phyloP scores from a whole-genome alignment of 208 protist genomes.

The Leptomonas seymouri region DNA sequence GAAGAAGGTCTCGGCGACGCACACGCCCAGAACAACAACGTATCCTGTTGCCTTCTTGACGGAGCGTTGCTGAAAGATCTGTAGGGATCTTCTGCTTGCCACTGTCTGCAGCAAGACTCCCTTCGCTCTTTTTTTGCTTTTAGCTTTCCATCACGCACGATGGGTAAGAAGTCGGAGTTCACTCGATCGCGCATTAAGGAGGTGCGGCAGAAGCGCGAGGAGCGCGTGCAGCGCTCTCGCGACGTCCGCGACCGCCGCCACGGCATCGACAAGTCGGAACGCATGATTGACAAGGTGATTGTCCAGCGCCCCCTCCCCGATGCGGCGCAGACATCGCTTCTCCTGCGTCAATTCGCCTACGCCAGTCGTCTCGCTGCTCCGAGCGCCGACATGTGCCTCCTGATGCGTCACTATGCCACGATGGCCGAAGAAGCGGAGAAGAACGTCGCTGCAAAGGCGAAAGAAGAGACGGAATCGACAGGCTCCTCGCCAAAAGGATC shows the following conservation, averaged over 20 bases:
- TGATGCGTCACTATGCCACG: slow-evolving; percentile 61
- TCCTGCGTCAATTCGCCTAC: slow-evolving; percentile 75
- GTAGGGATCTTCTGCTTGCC: too few relatives aligned
- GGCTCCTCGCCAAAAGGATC: slow-evolving; percentile 8
- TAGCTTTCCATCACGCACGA: slow-evolving; percentile 12
- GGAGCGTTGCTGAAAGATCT: too few relatives aligned
- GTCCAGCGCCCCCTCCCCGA: slow-evolving; percentile 40
- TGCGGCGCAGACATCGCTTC: slow-evolving; percentile 51
- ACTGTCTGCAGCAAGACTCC: neutral
- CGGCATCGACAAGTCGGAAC: slow-evolving; percentile 50
- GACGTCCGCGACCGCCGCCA: slow-evolving; percentile 64
- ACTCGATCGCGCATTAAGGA: slow-evolving; percentile 61
- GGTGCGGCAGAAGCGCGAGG: slow-evolving; percentile 52
- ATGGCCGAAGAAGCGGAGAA: slow-evolving; percentile 5
- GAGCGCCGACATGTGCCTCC: slow-evolving; percentile 63
- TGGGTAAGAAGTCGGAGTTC: slow-evolving; percentile 77
- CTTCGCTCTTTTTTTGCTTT: neutral
- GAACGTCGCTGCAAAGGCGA: neutral
- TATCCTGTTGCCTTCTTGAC: too few relatives aligned
- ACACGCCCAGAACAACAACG: too few relatives aligned
- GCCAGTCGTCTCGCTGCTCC: slow-evolving; percentile 72
- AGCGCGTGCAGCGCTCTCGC: slow-evolving; percentile 57
- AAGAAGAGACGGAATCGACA: slow-evolving; percentile 8
- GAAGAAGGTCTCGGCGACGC: too few relatives aligned
- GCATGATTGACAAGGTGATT: slow-evolving; percentile 60